Conservation (phyloP, 73 alveolate species). For the Paramecium biaurelia region DNA sequence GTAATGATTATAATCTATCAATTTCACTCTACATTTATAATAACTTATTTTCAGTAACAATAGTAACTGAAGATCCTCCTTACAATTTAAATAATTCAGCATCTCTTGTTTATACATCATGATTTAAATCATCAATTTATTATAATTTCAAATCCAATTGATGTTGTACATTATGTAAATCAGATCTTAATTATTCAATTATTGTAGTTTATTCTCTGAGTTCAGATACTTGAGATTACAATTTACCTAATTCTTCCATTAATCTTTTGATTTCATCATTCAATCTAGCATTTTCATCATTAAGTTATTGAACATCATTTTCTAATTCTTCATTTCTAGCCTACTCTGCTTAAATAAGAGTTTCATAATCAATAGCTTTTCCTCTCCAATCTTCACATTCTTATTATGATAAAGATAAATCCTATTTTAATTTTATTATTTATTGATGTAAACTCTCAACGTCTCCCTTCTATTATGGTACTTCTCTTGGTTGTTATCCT, state of each 20-base stretch:
- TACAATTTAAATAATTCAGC: conserved; percentile 5
- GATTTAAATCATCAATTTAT: not conserved
- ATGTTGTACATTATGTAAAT: not conserved
- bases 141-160: not conserved
- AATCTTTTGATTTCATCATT: conserved; percentile 30
- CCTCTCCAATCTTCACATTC: conserved; percentile 46
- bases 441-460: not conserved
- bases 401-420: not conserved
- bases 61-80: conserved; percentile 13
- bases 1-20: not conserved
- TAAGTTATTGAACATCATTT: not conserved
- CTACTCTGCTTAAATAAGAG: not conserved
- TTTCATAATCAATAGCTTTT: not conserved
- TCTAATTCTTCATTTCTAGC: not conserved
- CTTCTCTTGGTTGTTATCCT: not conserved
- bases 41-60: conserved; percentile 1
- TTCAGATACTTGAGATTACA: not conserved
- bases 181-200: not conserved
- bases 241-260: not conserved
- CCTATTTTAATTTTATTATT: not conserved
- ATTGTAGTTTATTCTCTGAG: not conserved
- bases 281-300: not conserved
- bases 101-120: not conserved
- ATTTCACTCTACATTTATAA: not conserved
- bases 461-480: not conserved